A percentile compares a stretch with the other conserved stretches of the same genome.
Evolutionary conservation across 2,329 filamentous ascomycete genomes (phyloP).

Genomic region (Ophiocordyceps robertsii): DNA sequence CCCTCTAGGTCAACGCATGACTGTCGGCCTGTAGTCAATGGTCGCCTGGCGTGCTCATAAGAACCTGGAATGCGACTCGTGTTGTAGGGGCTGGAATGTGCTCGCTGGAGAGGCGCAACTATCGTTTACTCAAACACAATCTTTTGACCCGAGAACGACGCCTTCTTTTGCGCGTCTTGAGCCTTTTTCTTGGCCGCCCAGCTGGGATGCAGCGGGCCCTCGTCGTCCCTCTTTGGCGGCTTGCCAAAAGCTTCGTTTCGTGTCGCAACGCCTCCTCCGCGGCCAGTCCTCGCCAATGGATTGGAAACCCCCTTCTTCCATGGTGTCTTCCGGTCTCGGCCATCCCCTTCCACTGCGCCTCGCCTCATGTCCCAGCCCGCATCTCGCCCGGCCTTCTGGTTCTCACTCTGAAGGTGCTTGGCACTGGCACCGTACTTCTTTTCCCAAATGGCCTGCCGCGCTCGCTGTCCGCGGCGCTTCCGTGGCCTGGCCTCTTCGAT

Average conservation of each 20-base stretch:
- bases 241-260: conserved; percentile 6
- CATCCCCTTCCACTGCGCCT: conserved; percentile 35
- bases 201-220: conserved; percentile 37
- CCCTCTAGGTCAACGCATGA: too few relatives aligned
- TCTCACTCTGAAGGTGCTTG: conserved; percentile 43
- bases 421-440: conserved; percentile 64
- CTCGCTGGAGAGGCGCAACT: too few relatives aligned
- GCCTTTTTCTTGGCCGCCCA: conserved; percentile 13
- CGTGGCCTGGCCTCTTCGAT: conserved; percentile 46
- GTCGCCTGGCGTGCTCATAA: too few relatives aligned
- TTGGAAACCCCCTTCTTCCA: conserved; percentile 40
- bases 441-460: conserved; percentile 67
- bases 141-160: conserved; percentile 9
- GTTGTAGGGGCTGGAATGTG: too few relatives aligned
- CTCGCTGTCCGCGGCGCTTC: conserved; percentile 69
- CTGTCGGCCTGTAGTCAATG: too few relatives aligned
- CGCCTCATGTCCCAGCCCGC: conserved; percentile 44
- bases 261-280: background rate
- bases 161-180: conserved; percentile 7
- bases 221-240: conserved; percentile 28
- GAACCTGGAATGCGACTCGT: too few relatives aligned
- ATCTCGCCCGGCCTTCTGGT: conserved; percentile 23
- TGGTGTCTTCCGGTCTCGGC: conserved; percentile 24
- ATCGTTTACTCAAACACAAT: conserved; percentile 10
- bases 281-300: conserved; percentile 12